Percentiles rank a stretch among this genome's conserved stretches.
phyloP scores from a whole-genome alignment of 2,329 filamentous ascomycete genomes.

The Trichocomaceae sp. region DNA sequence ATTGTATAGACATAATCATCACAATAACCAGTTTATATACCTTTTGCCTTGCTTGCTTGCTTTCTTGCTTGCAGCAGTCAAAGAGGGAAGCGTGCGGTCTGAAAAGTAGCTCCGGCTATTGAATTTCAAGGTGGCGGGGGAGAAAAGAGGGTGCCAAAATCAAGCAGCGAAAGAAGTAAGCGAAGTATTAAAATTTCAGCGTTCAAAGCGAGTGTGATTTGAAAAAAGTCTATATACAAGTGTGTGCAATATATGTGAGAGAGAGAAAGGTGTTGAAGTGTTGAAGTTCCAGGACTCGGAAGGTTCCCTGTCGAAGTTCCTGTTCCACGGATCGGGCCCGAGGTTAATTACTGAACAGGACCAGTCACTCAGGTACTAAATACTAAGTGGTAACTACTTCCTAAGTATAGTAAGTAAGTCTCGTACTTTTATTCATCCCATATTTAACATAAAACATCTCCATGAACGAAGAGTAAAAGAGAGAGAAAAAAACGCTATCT shows the following conservation, averaged over 20 bases:
- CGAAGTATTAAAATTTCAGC: not conserved
- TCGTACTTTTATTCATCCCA: not conserved
- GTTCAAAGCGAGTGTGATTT: not conserved
- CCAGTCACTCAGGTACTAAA: too few relatives aligned
- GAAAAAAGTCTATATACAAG: not conserved
- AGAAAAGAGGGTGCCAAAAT: not conserved
- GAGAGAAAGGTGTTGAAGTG: not conserved
- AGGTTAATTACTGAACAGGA: too few relatives aligned
- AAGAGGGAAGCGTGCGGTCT: not conserved
- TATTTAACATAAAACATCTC: not conserved
- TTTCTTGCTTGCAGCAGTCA: too few relatives aligned
- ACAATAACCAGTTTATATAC: not conserved
- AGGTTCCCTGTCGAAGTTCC: too few relatives aligned
- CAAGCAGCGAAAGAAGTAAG: not conserved
- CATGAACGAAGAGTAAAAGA: too few relatives aligned
- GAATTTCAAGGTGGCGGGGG: not conserved
- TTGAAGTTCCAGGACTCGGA: too few relatives aligned
- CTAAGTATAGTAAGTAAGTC: too few relatives aligned
- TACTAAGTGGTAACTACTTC: too few relatives aligned
- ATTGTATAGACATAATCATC: not conserved
- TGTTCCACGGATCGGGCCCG: too few relatives aligned
- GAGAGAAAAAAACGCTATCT: not conserved
- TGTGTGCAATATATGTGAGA: not conserved
- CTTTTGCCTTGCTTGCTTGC: not conserved
- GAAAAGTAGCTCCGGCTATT: conserved; percentile 1